Conservation (phyloP, 2,329 filamentous ascomycete genomes). For the Chaetomium sp. region DNA sequence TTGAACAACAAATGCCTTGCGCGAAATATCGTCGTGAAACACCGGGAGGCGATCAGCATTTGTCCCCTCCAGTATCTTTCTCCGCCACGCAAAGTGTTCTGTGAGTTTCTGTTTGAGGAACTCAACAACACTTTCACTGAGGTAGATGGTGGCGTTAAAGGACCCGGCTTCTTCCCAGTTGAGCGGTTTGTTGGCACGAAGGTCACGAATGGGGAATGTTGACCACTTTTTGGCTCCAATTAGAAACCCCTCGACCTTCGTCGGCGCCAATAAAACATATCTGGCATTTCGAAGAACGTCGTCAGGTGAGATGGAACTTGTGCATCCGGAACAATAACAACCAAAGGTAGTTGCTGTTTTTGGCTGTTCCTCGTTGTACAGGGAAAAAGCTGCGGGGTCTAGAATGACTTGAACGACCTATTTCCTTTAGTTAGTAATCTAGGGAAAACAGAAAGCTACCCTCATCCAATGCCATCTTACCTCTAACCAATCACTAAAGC, state of each 20-base stretch:
- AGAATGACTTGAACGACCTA: not conserved
- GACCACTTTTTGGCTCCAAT: not conserved
- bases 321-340: slow-evolving; percentile 7
- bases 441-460: not conserved
- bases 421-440: not conserved
- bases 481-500: no score
- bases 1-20: not conserved
- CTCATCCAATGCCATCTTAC: not conserved
- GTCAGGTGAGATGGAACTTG: not conserved
- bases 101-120: not conserved
- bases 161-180: no score
- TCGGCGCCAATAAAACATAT: slow-evolving; percentile 8
- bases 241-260: not conserved
- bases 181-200: not conserved
- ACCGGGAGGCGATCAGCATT: no score
- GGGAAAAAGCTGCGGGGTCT: not conserved
- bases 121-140: no score
- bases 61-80: not conserved
- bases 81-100: not conserved
- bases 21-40: not conserved
- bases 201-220: not conserved
- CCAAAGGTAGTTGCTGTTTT: not conserved
- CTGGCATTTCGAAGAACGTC: not conserved
- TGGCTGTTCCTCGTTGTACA: not conserved
- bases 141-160: no score